phyloP scores from a whole-genome alignment of 495 filamentous ascomycete species.

The Xylaria venustula region DNA sequence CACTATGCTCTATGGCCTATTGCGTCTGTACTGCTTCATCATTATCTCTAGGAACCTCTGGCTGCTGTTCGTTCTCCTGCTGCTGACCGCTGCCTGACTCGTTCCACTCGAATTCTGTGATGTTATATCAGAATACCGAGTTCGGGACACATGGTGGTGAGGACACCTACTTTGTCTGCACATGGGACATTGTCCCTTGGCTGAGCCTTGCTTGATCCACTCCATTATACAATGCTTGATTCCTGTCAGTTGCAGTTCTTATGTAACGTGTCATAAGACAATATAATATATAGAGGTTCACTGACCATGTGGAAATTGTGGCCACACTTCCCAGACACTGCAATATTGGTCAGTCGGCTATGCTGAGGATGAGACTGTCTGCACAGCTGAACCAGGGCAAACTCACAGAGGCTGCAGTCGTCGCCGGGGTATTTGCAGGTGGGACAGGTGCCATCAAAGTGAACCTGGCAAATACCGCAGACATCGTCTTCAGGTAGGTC shows the following conservation, averaged over 20 bases:
- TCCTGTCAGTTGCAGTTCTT: too few species aligned
- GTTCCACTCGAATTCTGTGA: slow-evolving; percentile 66
- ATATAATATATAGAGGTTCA: background rate
- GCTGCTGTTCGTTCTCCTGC: too few species aligned
- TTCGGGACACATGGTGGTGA: background rate
- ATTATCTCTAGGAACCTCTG: slow-evolving; percentile 20
- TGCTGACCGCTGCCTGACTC: slow-evolving; percentile 17
- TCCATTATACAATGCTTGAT: slow-evolving; percentile 92
- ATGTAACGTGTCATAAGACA: background rate
- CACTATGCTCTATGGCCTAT: background rate
- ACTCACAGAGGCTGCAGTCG: slow-evolving; percentile 85
- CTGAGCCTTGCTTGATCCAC: slow-evolving; percentile 93
- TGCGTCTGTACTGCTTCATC: slow-evolving; percentile 12
- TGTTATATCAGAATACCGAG: slow-evolving; percentile 14
- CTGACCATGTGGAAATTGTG: slow-evolving; percentile 96
- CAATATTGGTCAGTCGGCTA: background rate
- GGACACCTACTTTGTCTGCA: slow-evolving; percentile 80
- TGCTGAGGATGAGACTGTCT: background rate
- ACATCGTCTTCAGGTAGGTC: slow-evolving; percentile 97
- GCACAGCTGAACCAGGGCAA: background rate
- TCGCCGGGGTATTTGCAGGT: slow-evolving; percentile 98
- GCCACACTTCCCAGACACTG: slow-evolving; percentile 92
- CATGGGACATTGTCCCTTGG: slow-evolving; percentile 96
- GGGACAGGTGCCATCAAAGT: slow-evolving; percentile 96
- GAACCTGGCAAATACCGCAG: slow-evolving; percentile 96